Conservation (phyloP, 192 early-diverging fungal genomes). For the Coemansia sp. region DNA sequence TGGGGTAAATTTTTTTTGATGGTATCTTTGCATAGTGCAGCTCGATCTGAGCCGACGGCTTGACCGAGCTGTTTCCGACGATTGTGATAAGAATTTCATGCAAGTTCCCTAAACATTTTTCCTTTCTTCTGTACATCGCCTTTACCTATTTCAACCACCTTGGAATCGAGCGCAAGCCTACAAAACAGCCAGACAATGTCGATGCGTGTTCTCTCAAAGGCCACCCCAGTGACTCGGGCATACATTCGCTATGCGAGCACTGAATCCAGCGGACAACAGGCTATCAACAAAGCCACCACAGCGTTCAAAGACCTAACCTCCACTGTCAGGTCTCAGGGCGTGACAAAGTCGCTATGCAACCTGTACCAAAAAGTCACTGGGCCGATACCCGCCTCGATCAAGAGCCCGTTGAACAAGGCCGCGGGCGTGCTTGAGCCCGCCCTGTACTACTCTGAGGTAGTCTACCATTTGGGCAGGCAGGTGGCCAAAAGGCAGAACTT, state of each 20-base stretch:
- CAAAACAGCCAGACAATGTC: constrained; percentile 27
- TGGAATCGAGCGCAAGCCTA: background rate
- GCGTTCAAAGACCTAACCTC: constrained; percentile 19
- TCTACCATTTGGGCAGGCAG: constrained; percentile 48
- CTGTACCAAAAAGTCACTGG: constrained; percentile 47
- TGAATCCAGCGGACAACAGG: constrained; percentile 39
- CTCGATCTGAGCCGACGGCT: background rate
- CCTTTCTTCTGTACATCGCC: background rate
- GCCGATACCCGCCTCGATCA: constrained; percentile 43
- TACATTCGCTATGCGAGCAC: constrained; percentile 54
- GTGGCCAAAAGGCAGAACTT: constrained; percentile 44
- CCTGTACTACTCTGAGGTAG: constrained; percentile 51
- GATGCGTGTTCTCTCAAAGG: constrained; percentile 46
- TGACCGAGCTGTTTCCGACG: background rate
- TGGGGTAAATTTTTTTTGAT: background rate
- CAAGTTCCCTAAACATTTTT: background rate
- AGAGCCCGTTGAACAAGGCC: constrained; percentile 44
- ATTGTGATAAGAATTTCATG: background rate
- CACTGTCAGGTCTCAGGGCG: constrained; percentile 25
- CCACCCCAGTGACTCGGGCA: constrained; percentile 40
- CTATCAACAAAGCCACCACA: constrained; percentile 28
- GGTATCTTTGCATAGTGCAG: background rate
- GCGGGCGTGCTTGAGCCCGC: constrained; percentile 43
- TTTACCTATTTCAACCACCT: background rate
- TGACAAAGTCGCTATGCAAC: constrained; percentile 48